Conservation (phyloP, 108 stramenopile genomes). For the Nitzschia sp. region DNA sequence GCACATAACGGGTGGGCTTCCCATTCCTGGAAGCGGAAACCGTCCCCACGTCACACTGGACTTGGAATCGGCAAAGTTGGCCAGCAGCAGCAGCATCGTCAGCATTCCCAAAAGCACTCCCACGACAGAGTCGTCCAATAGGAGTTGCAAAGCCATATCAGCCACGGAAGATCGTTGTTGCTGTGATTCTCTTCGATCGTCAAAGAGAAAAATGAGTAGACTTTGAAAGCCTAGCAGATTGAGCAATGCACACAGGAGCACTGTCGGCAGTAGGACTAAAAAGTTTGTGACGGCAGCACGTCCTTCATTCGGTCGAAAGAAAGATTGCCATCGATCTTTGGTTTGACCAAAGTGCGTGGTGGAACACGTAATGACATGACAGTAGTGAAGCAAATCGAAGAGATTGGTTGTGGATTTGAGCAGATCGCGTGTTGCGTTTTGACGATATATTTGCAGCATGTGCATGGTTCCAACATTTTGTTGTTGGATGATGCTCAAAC, state of each 20-base stretch:
- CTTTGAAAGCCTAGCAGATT: not conserved
- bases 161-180: not conserved
- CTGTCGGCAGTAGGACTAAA: slow-evolving; percentile 17
- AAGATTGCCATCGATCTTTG: slow-evolving; percentile 24
- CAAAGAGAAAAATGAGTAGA: slow-evolving; percentile 2
- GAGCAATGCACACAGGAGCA: not conserved
- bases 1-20: slow-evolving; percentile 11
- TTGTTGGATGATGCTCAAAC: slow-evolving; percentile 23
- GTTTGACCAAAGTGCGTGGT: slow-evolving; percentile 18
- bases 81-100: slow-evolving; percentile 3
- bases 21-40: not conserved
- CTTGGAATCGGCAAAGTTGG: slow-evolving; percentile 15
- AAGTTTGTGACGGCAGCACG: slow-evolving; percentile 27
- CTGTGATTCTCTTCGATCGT: not conserved
- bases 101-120: slow-evolving; percentile 12
- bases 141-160: not conserved
- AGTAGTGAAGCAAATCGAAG: slow-evolving; percentile 28
- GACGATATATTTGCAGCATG: slow-evolving; percentile 13
- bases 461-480: slow-evolving; percentile 14
- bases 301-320: slow-evolving; percentile 16
- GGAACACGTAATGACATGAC: slow-evolving; percentile 21
- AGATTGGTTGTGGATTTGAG: slow-evolving; percentile 14
- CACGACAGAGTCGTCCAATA: slow-evolving; percentile 1
- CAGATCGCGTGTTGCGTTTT: slow-evolving; percentile 18
- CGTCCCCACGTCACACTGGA: slow-evolving; percentile 22